These are phyloP conservation scores for Elsinoe batatas DNA, from an alignment of 2,329 filamentous ascomycete genomes.

Conservation along the genomic window DNA sequence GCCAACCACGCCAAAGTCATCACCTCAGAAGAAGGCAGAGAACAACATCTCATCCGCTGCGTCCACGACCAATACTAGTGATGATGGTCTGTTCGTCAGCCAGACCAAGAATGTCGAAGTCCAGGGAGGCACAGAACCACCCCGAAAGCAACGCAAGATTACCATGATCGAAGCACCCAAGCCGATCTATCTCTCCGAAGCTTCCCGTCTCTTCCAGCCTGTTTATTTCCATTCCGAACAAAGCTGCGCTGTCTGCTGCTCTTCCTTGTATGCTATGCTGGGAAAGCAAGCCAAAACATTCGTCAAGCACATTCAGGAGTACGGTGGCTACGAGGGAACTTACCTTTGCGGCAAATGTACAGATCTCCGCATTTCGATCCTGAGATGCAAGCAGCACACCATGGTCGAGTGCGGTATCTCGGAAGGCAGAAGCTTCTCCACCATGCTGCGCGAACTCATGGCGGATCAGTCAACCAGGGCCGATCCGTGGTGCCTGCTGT, in stretches of 20 bases:
- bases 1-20: too few relatives aligned
- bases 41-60: too few relatives aligned
- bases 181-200: not conserved
- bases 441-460: conserved; percentile 21
- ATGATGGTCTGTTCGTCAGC: too few relatives aligned
- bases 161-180: not conserved
- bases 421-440: conserved; percentile 18
- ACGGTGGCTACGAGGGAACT: not conserved
- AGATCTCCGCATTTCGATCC: conserved; percentile 25
- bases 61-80: too few relatives aligned
- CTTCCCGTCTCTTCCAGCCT: not conserved
- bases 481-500: conserved; percentile 34
- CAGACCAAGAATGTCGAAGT: too few relatives aligned
- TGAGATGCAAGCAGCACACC: conserved; percentile 27
- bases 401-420: conserved; percentile 16
- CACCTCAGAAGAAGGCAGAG: not conserved
- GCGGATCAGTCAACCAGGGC: conserved; percentile 9
- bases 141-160: not conserved
- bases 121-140: not conserved
- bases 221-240: not conserved
- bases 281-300: conserved; percentile 22
- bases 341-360: conserved; percentile 29
- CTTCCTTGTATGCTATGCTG: not conserved
- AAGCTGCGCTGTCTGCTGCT: conserved; percentile 1
- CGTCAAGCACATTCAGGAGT: conserved; percentile 18